A percentile compares a stretch with the other conserved stretches of the same genome.
phyloP scores from a whole-genome alignment of 257 asterid genomes.

The Eucommia ulmoides region DNA sequence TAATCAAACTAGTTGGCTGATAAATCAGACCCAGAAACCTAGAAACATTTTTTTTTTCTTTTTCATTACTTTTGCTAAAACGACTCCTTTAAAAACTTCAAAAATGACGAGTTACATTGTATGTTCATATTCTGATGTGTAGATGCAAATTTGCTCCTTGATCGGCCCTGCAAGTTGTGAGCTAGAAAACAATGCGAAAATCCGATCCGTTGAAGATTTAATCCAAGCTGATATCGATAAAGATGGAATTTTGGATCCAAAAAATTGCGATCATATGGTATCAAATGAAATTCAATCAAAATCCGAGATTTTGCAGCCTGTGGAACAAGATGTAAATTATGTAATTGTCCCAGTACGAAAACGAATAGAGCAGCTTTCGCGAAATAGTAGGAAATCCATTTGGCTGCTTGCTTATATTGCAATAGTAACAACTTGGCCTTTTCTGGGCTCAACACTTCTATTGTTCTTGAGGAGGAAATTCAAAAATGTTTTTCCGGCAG shows the following conservation, averaged over 20 bases:
- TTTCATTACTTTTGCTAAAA: too few species aligned
- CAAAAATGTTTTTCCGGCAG: background rate
- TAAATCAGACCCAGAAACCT: background rate
- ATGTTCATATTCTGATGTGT: too few species aligned
- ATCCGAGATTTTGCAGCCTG: background rate
- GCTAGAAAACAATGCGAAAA: too few species aligned
- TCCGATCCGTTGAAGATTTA: too few species aligned
- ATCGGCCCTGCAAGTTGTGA: too few species aligned
- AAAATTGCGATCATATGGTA: background rate
- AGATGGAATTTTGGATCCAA: background rate
- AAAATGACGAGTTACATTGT: too few species aligned
- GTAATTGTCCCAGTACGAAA: background rate
- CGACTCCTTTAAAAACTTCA: too few species aligned
- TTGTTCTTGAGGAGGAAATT: background rate
- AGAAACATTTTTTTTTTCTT: too few species aligned
- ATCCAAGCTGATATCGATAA: background rate
- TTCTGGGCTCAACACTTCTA: background rate
- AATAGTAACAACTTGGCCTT: background rate
- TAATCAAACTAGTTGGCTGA: background rate
- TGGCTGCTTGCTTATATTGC: background rate
- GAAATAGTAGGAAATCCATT: background rate
- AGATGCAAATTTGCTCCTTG: constrained; percentile 19
- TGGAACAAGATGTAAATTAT: background rate
- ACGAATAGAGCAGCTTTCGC: background rate
- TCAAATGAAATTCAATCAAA: background rate